phyloP scores from a whole-genome alignment of 2,329 filamentous ascomycete genomes.

The Chalara sp. region DNA sequence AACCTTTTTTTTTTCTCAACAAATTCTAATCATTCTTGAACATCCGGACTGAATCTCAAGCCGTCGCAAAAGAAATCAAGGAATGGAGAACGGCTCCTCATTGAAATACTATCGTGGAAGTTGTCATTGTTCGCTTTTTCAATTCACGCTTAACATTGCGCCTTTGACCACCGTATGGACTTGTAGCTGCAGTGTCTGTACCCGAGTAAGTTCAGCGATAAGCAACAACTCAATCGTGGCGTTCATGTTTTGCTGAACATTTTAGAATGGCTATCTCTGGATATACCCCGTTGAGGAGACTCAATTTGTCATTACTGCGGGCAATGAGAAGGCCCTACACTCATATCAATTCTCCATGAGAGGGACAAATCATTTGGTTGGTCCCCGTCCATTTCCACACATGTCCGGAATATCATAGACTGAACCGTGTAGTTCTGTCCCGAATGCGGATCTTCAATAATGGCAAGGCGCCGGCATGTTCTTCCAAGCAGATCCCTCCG shows the following conservation, averaged over 20 bases:
- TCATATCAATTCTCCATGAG: constrained; percentile 37
- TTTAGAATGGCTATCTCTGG: constrained; percentile 29
- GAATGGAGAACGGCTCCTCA: not conserved
- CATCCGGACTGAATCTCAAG: no score
- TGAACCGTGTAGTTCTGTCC: constrained; percentile 38
- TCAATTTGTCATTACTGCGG: constrained; percentile 38
- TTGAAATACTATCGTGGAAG: constrained; percentile 38
- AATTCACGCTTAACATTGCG: constrained; percentile 44
- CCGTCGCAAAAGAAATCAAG: not conserved
- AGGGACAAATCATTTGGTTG: constrained; percentile 33
- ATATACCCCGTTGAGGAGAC: constrained; percentile 21
- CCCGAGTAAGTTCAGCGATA: constrained; percentile 1
- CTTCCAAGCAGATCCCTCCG: constrained; percentile 22
- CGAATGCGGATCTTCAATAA: constrained; percentile 38
- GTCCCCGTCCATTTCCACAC: not conserved
- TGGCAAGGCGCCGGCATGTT: constrained; percentile 24
- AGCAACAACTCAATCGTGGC: not conserved
- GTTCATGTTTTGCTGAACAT: not conserved
- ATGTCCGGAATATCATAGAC: not conserved
- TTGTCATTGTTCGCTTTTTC: constrained; percentile 48
- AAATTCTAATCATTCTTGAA: no score
- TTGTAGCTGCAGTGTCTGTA: constrained; percentile 63
- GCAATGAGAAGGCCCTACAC: constrained; percentile 31
- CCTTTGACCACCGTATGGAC: constrained; percentile 48
- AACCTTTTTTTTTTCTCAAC: no score